A percentile compares a stretch with the other conserved stretches of the same genome.
Evolutionary conservation across 768 basidiomycete genomes (phyloP).

Genomic region (Russula emetica): DNA sequence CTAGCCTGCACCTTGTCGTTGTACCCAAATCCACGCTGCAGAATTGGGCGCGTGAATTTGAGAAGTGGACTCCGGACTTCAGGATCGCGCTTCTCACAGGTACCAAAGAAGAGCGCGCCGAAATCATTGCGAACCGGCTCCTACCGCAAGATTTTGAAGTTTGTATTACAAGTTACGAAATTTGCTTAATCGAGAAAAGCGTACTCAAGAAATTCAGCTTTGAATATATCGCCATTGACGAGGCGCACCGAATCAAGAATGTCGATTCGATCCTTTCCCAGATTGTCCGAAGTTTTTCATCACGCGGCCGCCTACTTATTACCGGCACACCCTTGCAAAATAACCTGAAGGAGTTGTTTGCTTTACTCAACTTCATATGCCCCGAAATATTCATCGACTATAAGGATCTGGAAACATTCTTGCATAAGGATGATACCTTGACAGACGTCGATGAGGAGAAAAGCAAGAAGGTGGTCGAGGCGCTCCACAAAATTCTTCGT

Average conservation of each 20-base stretch:
- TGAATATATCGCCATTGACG: constrained; percentile 97
- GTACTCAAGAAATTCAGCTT: constrained; percentile 92
- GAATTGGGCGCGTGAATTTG: constrained; percentile 95
- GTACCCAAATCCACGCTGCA: constrained; percentile 98
- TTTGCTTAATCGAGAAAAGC: constrained; percentile 93
- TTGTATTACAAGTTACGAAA: constrained; percentile 94
- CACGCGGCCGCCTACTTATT: constrained; percentile 86
- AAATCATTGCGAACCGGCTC: constrained; percentile 71
- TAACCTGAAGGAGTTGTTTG: constrained; percentile 92
- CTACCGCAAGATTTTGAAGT: constrained; percentile 89
- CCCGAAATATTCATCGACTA: constrained; percentile 94
- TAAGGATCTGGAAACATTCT: constrained; percentile 86
- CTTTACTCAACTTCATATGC: constrained; percentile 90
- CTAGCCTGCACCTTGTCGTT: constrained; percentile 89
- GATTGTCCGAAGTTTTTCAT: constrained; percentile 87
- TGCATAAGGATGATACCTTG: constrained; percentile 78
- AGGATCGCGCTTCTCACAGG: constrained; percentile 79
- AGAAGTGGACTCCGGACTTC: constrained; percentile 86
- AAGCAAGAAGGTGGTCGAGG: constrained; percentile 92
- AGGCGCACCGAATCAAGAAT: constrained; percentile 99
- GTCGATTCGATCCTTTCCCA: constrained; percentile 93
- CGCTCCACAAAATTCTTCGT: constrained; percentile 91
- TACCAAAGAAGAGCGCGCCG: constrained; percentile 82
- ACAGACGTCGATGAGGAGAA: constrained; percentile 71
- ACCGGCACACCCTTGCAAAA: constrained; percentile 98